Conservation (phyloP, 192 early-diverging fungal genomes). For the Obelidium mucronatum region DNA sequence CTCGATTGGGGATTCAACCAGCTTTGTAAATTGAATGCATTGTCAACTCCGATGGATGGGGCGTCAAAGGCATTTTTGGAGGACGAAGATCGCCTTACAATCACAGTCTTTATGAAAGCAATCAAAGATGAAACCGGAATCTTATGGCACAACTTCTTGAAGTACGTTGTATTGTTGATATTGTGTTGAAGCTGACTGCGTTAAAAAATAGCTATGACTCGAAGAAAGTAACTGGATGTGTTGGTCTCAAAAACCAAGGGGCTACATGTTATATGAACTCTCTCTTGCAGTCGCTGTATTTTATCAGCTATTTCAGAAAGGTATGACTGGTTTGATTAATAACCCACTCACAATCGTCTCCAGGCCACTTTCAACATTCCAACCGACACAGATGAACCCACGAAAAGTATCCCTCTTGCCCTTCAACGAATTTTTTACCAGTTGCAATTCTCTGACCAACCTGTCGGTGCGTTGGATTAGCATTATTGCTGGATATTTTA, state of each 20-base stretch:
- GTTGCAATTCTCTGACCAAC: constrained; percentile 70
- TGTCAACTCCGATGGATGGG: constrained; percentile 48
- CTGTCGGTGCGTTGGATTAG: constrained; percentile 65
- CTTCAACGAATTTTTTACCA: constrained; percentile 96
- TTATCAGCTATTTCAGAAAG: constrained; percentile 92
- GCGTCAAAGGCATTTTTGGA: constrained; percentile 68
- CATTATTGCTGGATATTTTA: not conserved
- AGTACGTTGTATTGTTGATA: constrained; percentile 57
- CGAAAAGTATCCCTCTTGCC: constrained; percentile 85
- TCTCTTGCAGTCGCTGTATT: constrained; percentile 93
- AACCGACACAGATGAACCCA: constrained; percentile 86
- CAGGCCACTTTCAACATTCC: constrained; percentile 90
- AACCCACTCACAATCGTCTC: not conserved
- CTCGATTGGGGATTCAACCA: constrained; percentile 96
- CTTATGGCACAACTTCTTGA: constrained; percentile 92
- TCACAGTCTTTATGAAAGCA: constrained; percentile 77
- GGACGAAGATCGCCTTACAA: constrained; percentile 60
- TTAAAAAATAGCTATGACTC: constrained; percentile 81
- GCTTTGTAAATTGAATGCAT: constrained; percentile 64
- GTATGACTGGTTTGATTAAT: constrained; percentile 13
- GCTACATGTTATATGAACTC: constrained; percentile 99
- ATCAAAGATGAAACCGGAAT: constrained; percentile 90
- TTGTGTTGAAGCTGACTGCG: not conserved
- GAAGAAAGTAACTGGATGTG: constrained; percentile 86
- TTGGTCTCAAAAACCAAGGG: constrained; percentile 96